These are phyloP conservation scores for Phanerodontia chrysosporium DNA, from an alignment of 768 basidiomycete species.

Conservation along the genomic window DNA sequence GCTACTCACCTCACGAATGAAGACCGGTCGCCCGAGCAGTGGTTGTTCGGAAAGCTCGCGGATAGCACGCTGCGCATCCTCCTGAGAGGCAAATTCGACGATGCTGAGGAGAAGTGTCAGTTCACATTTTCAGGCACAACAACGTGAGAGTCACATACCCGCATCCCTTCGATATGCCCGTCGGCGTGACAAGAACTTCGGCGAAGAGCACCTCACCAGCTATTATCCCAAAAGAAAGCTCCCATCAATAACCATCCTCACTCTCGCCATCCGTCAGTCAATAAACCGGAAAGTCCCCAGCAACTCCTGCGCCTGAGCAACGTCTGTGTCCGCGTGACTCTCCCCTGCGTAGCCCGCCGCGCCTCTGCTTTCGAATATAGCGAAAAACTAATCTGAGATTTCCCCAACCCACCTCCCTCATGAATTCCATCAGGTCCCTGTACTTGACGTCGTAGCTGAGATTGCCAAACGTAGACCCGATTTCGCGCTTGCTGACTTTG, in stretches of 20 bases:
- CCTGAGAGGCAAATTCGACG: conserved; percentile 88
- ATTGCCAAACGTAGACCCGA: conserved; percentile 97
- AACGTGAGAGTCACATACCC: conserved; percentile 59
- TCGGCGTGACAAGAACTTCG: conserved; percentile 96
- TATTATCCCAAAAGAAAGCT: conserved; percentile 87
- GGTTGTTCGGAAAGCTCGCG: conserved; percentile 86
- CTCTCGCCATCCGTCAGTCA: conserved; percentile 51
- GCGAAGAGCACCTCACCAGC: conserved; percentile 99
- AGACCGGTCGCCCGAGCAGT: conserved; percentile 91
- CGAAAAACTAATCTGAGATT: conserved; percentile 60
- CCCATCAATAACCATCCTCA: conserved; percentile 88
- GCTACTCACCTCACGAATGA: conserved; percentile 86
- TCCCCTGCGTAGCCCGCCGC: conserved; percentile 5
- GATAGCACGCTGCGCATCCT: conserved; percentile 87
- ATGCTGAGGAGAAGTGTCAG: conserved; percentile 51
- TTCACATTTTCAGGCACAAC: neutral
- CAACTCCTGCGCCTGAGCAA: conserved; percentile 19
- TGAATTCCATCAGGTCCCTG: conserved; percentile 98
- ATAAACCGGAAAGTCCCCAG: conserved; percentile 28
- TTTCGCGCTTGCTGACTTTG: conserved; percentile 96
- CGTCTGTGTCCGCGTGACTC: conserved; percentile 8
- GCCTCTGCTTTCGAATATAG: conserved; percentile 23
- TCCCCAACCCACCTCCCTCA: conserved; percentile 99
- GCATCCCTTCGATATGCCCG: conserved; percentile 97
- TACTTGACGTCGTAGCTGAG: conserved; percentile 98